Base-by-base conservation (phyloP, 768 basidiomycete species). In the Arthromyces matolae region DNA sequence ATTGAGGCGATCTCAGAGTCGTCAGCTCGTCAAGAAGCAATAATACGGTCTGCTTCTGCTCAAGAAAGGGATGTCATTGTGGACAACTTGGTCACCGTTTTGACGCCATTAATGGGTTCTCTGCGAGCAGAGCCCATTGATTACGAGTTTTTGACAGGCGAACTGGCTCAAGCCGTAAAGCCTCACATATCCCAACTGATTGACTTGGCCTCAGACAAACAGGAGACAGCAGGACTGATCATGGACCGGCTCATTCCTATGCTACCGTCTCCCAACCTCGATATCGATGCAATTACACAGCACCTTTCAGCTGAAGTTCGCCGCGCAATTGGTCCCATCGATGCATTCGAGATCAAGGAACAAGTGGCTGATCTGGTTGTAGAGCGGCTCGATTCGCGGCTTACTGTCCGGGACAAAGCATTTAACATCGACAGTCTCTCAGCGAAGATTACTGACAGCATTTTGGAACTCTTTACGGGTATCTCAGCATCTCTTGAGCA, bases 111-210 rank as follows among this genome's bases (percentile, higher is more conserved):
- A 43, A 65, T 92, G n/a, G 64, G 71, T 3, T 72, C 82, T 1
- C 60, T 85, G 18, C 83, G 78, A 22, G 70, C 77, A 22, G 87
- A 88, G 44, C 71, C 81, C 10, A 72, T 93, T 39, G 89, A 93
- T 60, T 89, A 92, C 57, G 86, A 90, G 28, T 72, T 76, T 54
- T 69, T 93, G 49, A 93, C 90, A 2, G 72, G 71, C 36, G 80
- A 81, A 56, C 79, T 93, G 13, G 77, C 85, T 19, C 86, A 93
- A 63, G 86, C 90, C 0, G 90, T 93, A 59, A 91, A 92, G 57
- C 90, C 90, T 6, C 86, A 91, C 54, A 90, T 93, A 20, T 80
- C 88, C 2, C 89, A 93, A 55, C 81, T 93, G 50, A 93, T 93
- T 52, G 90, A 93, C 60, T 77, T 93, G 40, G 84, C 90, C 22